phyloP scores from a whole-genome alignment of 805 yeast species.

The Monosporozyma solicola region DNA sequence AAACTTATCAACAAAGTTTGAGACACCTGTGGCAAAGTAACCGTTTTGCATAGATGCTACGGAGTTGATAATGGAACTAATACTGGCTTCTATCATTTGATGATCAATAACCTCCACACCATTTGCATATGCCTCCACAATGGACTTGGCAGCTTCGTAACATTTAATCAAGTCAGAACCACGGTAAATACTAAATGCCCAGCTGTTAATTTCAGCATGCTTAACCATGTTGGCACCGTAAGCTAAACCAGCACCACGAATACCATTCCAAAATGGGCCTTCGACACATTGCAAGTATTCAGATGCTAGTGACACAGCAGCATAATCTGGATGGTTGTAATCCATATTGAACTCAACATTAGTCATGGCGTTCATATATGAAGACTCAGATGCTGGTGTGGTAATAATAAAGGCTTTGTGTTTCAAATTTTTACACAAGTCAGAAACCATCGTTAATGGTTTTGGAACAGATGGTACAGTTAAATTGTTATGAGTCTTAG shows the following conservation, averaged over 20 bases:
- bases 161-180: conserved; percentile 72
- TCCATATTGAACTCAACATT: conserved; percentile 39
- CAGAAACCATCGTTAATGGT: conserved; percentile 44
- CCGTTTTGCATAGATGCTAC: conserved; percentile 65
- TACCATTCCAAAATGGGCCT: conserved; percentile 96
- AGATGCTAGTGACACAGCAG: conserved; percentile 61
- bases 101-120: conserved; percentile 50
- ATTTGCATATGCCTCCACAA: conserved; percentile 50
- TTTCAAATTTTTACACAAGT: conserved; percentile 43
- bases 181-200: conserved; percentile 62
- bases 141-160: conserved; percentile 51
- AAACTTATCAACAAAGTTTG: conserved; percentile 56
- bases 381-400: conserved; percentile 79
- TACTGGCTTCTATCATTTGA: conserved; percentile 58
- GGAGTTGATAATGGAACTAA: conserved; percentile 63
- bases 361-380: conserved; percentile 54
- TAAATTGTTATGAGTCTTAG: not conserved
- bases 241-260: conserved; percentile 89
- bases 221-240: conserved; percentile 69
- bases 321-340: conserved; percentile 50
- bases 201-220: conserved; percentile 55
- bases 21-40: conserved; percentile 52
- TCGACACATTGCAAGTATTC: conserved; percentile 79
- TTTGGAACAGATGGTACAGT: conserved; percentile 39
- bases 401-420: conserved; percentile 52